Evolutionary conservation across 805 yeast genomes (phyloP), one percentile per base, ranked within the genome.

Genomic region (Priceomyces haplophilus): DNA sequence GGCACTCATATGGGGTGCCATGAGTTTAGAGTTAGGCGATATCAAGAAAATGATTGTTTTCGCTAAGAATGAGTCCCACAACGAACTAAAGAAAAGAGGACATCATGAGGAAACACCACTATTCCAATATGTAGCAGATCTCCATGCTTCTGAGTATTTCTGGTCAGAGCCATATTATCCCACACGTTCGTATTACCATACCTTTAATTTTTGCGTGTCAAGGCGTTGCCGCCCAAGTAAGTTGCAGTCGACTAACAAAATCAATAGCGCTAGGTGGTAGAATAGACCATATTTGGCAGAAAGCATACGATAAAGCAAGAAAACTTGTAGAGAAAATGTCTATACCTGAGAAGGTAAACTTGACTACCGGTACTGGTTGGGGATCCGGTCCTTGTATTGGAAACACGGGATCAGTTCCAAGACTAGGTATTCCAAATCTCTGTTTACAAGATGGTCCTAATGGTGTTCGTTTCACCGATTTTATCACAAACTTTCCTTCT

Each of bases 371-470:
- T 13, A 78, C 79, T 11, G 40, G 39, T 17, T 36, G 39, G 39
- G 80, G 80, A 1, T 68, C 78, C 21, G 83, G 83, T 4, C 81
- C 80, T 2, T 77, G 83, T 54, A 68, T 78, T 25, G 85, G 84
- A 1, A 80, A 79, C 52, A 78, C 83, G 0, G 84, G 84, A 0
- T 64, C 75, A 5, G 73, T 79, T 35, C 80, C 80, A 17, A 58
- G 83, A 23, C 60, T 79, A 20, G 77, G 75, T 6, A 75, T 79
- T 40, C 78, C 79, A 3, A 67, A 75, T 7, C 56, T 81, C 11
- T 80, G 85, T 50, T 64, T 79, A 21, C 84, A 80, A 50, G 84
- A 80, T 60, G 83, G 83, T 3, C 83, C 83, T 4, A 71, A 75
- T 47, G 85, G 85, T 7, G 78, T 80, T 15, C 62, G 83, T 44